Percentiles rank a stretch among this genome's conserved stretches.
Evolutionary conservation across 2,329 filamentous ascomycete species (phyloP).

Genomic region (Aschersonia sp.): DNA sequence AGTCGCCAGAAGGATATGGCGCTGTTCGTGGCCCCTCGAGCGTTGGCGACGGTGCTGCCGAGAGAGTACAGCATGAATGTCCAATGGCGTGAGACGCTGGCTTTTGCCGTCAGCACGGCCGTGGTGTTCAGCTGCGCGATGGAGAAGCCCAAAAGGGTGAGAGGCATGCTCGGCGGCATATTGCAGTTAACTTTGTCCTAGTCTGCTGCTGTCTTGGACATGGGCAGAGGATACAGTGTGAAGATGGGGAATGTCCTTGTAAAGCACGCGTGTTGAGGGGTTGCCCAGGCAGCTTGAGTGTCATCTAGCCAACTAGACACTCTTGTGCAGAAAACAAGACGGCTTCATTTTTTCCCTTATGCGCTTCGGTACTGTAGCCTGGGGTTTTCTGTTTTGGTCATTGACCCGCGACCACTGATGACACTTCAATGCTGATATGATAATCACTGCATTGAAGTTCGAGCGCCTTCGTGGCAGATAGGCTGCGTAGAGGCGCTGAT

Average conservation of each 20-base stretch:
- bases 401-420: no score
- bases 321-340: no score
- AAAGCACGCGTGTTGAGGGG: background rate
- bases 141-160: constrained; percentile 48
- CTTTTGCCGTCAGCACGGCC: constrained; percentile 54
- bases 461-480: no score
- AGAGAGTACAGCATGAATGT: constrained; percentile 47
- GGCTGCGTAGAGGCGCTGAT: no score
- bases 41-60: constrained; percentile 60
- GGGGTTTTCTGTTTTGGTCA: no score
- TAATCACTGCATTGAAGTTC: no score
- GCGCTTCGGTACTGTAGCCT: no score
- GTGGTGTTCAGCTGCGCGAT: constrained; percentile 54
- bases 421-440: no score
- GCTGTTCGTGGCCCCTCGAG: constrained; percentile 68
- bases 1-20: constrained; percentile 59
- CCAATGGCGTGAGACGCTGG: constrained; percentile 52
- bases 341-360: no score
- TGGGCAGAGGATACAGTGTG: background rate
- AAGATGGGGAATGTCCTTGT: background rate
- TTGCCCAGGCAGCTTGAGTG: background rate
- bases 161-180: constrained; percentile 53
- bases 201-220: background rate
- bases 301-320: no score
- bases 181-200: constrained; percentile 31